Evolutionary conservation across 495 filamentous ascomycete genomes (phyloP).

Genomic region (Talaromyces proteolyticus): DNA sequence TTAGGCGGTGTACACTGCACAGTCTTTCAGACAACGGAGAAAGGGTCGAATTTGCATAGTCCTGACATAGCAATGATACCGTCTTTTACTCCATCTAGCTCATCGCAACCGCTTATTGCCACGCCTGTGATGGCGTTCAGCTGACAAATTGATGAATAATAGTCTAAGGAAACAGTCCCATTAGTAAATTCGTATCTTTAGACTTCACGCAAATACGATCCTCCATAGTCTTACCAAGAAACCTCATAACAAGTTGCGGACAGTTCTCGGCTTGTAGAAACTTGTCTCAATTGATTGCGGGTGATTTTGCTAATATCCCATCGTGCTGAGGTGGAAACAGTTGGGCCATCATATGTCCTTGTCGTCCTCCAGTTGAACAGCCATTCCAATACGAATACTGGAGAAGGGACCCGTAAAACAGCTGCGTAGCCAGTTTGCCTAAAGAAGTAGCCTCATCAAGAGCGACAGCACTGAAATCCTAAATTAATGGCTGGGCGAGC

Average conservation of each 20-base stretch:
- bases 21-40: slow-evolving; percentile 40
- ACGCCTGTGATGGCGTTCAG: slow-evolving; percentile 38
- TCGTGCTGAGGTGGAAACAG: slow-evolving; percentile 21
- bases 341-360: slow-evolving; percentile 38
- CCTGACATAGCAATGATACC: slow-evolving; percentile 49
- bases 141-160: slow-evolving; percentile 25
- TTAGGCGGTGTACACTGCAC: slow-evolving; percentile 17
- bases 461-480: slow-evolving; percentile 32
- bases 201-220: too few species aligned
- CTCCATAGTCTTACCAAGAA: slow-evolving; percentile 28
- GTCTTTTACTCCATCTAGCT: slow-evolving; percentile 50
- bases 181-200: not conserved
- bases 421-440: slow-evolving; percentile 10
- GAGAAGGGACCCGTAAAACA: slow-evolving; percentile 7
- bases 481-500: slow-evolving; percentile 25
- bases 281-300: slow-evolving; percentile 26
- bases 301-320: not conserved
- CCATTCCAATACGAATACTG: slow-evolving; percentile 37
- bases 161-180: not conserved
- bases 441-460: slow-evolving; percentile 20
- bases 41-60: slow-evolving; percentile 42
- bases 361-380: slow-evolving; percentile 41
- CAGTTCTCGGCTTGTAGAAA: slow-evolving; percentile 17
- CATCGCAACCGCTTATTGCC: slow-evolving; percentile 37
- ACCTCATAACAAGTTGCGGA: slow-evolving; percentile 12